Conservation (phyloP, 306 rosid genomes). For the Ormosia semicastrata region DNA sequence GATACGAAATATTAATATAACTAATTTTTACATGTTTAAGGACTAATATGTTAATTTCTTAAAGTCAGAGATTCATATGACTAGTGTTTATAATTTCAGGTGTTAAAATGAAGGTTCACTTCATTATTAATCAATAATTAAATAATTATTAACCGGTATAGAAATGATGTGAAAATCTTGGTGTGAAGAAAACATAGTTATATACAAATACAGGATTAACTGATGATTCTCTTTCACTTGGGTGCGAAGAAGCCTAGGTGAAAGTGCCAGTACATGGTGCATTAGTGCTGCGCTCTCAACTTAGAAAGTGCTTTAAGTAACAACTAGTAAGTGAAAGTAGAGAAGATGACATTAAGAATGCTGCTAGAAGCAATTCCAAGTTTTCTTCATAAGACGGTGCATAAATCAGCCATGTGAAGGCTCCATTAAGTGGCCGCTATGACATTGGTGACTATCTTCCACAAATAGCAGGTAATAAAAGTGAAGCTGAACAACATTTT, state of each 20-base stretch:
- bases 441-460: slow-evolving; percentile 29
- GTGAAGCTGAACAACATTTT: background rate
- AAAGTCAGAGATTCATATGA: too few relatives aligned
- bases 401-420: slow-evolving; percentile 32
- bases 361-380: background rate
- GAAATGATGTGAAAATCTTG: too few relatives aligned
- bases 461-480: slow-evolving; percentile 29
- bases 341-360: background rate
- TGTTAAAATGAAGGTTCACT: too few relatives aligned
- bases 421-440: slow-evolving; percentile 37
- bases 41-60: too few relatives aligned
- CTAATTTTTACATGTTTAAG: too few relatives aligned
- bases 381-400: slow-evolving; percentile 23
- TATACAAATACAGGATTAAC: too few relatives aligned
- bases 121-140: too few relatives aligned
- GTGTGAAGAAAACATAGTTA: too few relatives aligned
- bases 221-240: background rate
- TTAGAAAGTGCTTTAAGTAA: background rate
- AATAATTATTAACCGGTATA: too few relatives aligned
- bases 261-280: background rate
- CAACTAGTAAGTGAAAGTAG: background rate
- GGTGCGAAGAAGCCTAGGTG: background rate
- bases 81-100: too few relatives aligned
- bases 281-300: background rate
- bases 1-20: too few relatives aligned